Percentiles rank a stretch among this genome's conserved stretches.
Evolutionary conservation across 2,329 filamentous ascomycete genomes (phyloP).

Genomic region (Verticillium zaregamsianum): DNA sequence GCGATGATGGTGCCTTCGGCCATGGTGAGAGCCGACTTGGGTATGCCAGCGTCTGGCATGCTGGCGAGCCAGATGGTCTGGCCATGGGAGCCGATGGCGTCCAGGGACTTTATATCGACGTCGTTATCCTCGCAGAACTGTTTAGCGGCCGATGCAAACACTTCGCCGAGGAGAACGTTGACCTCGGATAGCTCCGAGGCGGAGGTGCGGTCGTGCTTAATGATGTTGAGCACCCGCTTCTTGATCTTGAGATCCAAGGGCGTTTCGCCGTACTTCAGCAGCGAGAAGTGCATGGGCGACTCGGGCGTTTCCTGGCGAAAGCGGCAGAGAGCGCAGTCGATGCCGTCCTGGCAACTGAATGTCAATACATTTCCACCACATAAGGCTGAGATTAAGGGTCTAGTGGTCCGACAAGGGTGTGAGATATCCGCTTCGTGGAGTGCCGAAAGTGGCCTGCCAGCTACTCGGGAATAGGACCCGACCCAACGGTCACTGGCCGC

Average conservation of each 20-base stretch:
- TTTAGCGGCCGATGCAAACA: constrained; percentile 48
- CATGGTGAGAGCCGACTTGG: constrained; percentile 48
- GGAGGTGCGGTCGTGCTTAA: constrained; percentile 48
- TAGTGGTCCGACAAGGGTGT: background rate
- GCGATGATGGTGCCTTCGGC: constrained; percentile 53
- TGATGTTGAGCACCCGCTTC: constrained; percentile 52
- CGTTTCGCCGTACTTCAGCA: constrained; percentile 55
- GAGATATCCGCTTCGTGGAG: background rate
- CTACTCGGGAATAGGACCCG: background rate
- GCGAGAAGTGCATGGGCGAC: constrained; percentile 49
- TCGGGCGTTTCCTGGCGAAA: constrained; percentile 50
- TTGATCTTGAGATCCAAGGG: constrained; percentile 49
- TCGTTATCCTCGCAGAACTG: constrained; percentile 41
- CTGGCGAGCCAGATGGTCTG: constrained; percentile 49
- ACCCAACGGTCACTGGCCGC: background rate
- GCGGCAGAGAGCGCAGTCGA: constrained; percentile 54
- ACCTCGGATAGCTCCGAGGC: constrained; percentile 51
- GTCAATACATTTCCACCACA: constrained; percentile 23
- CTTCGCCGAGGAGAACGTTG: constrained; percentile 53
- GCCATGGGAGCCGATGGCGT: constrained; percentile 49
- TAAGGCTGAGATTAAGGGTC: background rate
- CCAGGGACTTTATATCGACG: constrained; percentile 40
- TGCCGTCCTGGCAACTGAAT: constrained; percentile 46
- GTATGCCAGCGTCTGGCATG: constrained; percentile 44
- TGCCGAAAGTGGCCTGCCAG: background rate